Evolutionary conservation across 495 filamentous ascomycete species (phyloP), one percentile per base, ranked within the genome.

Genomic region (Astrothelium subdiscretum): DNA sequence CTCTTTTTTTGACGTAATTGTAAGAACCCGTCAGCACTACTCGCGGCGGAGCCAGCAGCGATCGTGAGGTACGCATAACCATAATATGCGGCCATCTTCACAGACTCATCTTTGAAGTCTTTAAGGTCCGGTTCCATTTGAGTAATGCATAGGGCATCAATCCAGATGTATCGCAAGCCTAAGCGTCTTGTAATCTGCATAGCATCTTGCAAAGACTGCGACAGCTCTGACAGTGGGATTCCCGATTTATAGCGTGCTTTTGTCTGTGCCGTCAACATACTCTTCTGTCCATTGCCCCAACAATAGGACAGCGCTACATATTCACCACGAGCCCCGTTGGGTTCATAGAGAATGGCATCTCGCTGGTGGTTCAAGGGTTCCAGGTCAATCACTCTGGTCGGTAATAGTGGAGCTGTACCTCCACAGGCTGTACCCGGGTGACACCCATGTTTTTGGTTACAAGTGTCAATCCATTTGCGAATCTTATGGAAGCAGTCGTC

Each of bases 91-190:
- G 40, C 40, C 60, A 62, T 62, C 18, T 62, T 62, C 10, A 43
- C 60, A 24, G 44, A 31, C 24, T 62, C 60, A 26, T 44, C 35
- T 52, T 52, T 31, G 32, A 31, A 52, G 42, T 62, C 42, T 31
- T 20, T 12, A 6, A 52, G n/a, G 22, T 51, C 22, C 6, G 26
- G 10, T 20, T 48, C 43, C 43, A 15, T 48, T 31, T 62, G 60
- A 11, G 58, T 52, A 29, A 62, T 62, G 32, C 40, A 62, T 20
- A 52, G 31, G 27, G 60, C 60, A 44, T 62, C 60, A 15, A 52
- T 43, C 60, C 60, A 52, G 5, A 62, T 27, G 26, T 62, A 62
- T 26, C 18, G 32, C 26, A 62, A n/a, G 10, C 26, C 60, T 3
- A 62, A 31, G 12, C 22, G 11, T 31, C 60, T 15, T 13, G 44